A percentile compares a stretch with the other conserved stretches of the same genome.
phyloP scores from a whole-genome alignment of 129 eudicot species.

The Glebionis coronaria region DNA sequence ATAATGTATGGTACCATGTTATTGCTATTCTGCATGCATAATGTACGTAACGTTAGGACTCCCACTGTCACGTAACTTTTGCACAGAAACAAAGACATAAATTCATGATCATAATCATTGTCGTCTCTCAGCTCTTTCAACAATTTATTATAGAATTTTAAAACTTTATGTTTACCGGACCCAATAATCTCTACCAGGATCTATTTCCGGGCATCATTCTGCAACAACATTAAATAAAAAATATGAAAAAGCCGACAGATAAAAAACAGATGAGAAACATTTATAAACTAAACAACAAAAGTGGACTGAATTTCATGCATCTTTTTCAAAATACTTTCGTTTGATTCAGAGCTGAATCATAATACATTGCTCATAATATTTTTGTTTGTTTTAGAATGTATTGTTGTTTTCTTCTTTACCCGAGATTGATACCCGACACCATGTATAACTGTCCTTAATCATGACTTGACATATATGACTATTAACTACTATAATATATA shows the following conservation, averaged over 20 bases:
- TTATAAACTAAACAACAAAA: conserved; percentile 16
- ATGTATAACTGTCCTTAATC: conserved; percentile 16
- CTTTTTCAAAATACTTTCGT: neutral
- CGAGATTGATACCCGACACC: conserved; percentile 22
- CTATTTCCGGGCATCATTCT: conserved; percentile 3
- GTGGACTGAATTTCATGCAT: conserved; percentile 22
- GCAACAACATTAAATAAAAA: conserved; percentile 18
- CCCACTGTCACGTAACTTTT: neutral
- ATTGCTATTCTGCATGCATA: conserved; percentile 16
- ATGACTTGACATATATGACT: conserved; percentile 12
- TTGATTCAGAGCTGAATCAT: conserved; percentile 15
- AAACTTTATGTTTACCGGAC: conserved; percentile 1
- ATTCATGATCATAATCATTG: conserved; percentile 1
- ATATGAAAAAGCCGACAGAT: neutral
- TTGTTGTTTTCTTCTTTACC: conserved; percentile 29
- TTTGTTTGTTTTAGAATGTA: conserved; percentile 30
- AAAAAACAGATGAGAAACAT: conserved; percentile 14
- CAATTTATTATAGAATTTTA: conserved; percentile 8
- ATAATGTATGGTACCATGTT: neutral
- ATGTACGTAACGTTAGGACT: neutral
- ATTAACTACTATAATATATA: neutral
- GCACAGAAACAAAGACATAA: conserved; percentile 21
- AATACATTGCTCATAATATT: conserved; percentile 7
- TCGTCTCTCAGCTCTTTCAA: neutral
- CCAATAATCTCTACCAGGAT: conserved; percentile 13